Percentiles rank a stretch among this genome's conserved stretches.
phyloP scores from a whole-genome alignment of 2,329 filamentous ascomycete species.

The Lomentospora prolificans region DNA sequence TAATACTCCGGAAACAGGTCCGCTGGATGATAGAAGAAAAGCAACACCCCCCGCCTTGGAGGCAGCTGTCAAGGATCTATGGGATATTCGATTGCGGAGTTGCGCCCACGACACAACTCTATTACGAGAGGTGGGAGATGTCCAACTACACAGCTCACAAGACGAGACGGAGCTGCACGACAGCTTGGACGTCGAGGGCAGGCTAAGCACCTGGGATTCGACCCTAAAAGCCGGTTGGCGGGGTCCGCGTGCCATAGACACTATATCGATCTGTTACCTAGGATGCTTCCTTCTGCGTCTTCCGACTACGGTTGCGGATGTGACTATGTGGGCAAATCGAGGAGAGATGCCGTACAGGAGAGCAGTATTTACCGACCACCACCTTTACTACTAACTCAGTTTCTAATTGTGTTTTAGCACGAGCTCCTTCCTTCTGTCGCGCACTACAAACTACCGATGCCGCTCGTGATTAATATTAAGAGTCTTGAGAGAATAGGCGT shows the following conservation, averaged over 20 bases:
- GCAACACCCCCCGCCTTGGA: constrained; percentile 66
- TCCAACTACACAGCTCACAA: constrained; percentile 3
- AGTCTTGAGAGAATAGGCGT: background rate
- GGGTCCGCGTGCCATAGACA: constrained; percentile 62
- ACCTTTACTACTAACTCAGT: background rate
- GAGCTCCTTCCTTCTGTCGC: constrained; percentile 42
- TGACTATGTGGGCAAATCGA: constrained; percentile 56
- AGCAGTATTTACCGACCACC: constrained; percentile 38
- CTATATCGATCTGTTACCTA: constrained; percentile 70
- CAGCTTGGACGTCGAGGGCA: constrained; percentile 18
- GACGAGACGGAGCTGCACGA: constrained; percentile 5
- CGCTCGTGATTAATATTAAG: background rate
- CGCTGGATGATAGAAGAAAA: constrained; percentile 60
- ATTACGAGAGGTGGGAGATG: constrained; percentile 8
- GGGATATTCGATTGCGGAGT: constrained; percentile 57
- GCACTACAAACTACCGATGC: constrained; percentile 1
- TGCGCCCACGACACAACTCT: constrained; percentile 18
- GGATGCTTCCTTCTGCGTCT: constrained; percentile 65
- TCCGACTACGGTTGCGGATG: constrained; percentile 64
- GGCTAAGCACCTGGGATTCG: constrained; percentile 32
- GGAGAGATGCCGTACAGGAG: constrained; percentile 64
- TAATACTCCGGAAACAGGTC: constrained; percentile 75
- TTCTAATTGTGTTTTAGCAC: constrained; percentile 27
- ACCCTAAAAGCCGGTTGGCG: constrained; percentile 38
- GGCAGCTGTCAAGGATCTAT: constrained; percentile 71